A percentile compares a stretch with the other conserved stretches of the same genome.
Evolutionary conservation across 129 eudicot species (phyloP).

Genomic region (Flaveria brownii): DNA sequence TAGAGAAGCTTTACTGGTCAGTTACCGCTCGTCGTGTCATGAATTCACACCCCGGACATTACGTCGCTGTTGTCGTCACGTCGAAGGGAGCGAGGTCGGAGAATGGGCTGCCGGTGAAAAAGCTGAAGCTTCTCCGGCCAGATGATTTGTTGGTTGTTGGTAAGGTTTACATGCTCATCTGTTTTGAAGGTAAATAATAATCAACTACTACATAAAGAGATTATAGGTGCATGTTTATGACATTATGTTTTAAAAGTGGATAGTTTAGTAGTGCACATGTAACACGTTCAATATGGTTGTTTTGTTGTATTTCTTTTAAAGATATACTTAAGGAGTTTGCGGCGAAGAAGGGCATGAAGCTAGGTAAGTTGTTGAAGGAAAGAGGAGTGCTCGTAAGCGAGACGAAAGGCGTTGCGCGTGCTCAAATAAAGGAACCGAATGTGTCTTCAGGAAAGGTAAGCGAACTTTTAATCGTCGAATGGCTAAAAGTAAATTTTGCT

Average conservation of each 20-base stretch:
- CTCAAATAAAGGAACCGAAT: not conserved
- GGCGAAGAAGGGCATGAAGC: constrained; percentile 57
- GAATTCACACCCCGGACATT: constrained; percentile 69
- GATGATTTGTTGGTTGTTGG: constrained; percentile 65
- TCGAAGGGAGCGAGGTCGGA: not conserved
- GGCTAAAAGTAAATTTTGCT: too few relatives aligned
- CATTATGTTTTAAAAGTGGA: too few relatives aligned
- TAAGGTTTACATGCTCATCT: constrained; percentile 65
- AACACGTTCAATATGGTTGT: not conserved
- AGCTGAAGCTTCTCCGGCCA: constrained; percentile 68
- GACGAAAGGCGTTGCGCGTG: constrained; percentile 22
- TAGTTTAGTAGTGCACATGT: too few relatives aligned
- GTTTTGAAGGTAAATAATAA: constrained; percentile 57
- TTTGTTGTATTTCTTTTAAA: constrained; percentile 3
- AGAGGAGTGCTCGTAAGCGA: constrained; percentile 44
- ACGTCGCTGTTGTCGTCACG: constrained; percentile 50
- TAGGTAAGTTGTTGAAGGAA: constrained; percentile 59
- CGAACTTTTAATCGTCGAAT: not conserved
- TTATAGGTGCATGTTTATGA: not conserved
- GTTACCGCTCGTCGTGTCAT: constrained; percentile 62
- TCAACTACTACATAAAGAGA: not conserved
- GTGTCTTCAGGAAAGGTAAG: constrained; percentile 36
- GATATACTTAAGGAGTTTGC: constrained; percentile 67
- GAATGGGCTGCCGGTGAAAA: constrained; percentile 48
- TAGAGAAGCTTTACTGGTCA: constrained; percentile 57